phyloP scores from a whole-genome alignment of 2,329 filamentous ascomycete species.

The Colletotrichum sp. region DNA sequence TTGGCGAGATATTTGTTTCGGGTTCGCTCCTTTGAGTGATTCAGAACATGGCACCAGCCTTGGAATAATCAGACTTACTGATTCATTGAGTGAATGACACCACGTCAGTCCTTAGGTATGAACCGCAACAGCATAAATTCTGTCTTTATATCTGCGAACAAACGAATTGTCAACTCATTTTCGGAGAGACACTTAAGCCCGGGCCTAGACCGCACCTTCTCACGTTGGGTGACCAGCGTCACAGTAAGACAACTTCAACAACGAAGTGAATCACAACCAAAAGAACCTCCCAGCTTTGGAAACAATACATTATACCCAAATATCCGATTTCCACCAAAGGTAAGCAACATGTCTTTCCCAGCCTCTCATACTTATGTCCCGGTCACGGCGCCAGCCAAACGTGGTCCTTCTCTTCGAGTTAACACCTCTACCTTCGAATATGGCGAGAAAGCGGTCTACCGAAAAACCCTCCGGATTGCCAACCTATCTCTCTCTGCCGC shows the following conservation, averaged over 20 bases:
- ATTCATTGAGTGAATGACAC: background rate
- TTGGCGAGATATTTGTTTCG: background rate
- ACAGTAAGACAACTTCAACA: background rate
- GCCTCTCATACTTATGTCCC: background rate
- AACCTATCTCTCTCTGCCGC: background rate
- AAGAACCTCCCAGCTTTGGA: background rate
- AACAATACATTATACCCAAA: background rate
- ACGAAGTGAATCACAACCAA: background rate
- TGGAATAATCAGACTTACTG: background rate
- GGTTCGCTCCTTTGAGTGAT: background rate
- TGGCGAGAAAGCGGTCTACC: background rate
- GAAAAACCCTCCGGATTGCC: background rate
- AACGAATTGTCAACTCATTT: background rate
- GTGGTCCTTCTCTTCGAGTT: background rate
- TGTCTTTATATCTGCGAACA: background rate
- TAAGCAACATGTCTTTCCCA: background rate
- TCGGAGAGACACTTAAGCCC: background rate
- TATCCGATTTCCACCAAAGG: background rate
- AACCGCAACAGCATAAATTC: background rate
- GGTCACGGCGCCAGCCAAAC: background rate
- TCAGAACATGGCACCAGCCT: background rate
- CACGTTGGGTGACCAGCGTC: background rate
- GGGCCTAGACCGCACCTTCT: background rate
- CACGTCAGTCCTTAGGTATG: background rate
- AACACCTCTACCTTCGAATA: background rate